Percentiles rank a stretch among this genome's conserved stretches.
phyloP scores from a whole-genome alignment of 208 protist species.

The Phytomonas francai region DNA sequence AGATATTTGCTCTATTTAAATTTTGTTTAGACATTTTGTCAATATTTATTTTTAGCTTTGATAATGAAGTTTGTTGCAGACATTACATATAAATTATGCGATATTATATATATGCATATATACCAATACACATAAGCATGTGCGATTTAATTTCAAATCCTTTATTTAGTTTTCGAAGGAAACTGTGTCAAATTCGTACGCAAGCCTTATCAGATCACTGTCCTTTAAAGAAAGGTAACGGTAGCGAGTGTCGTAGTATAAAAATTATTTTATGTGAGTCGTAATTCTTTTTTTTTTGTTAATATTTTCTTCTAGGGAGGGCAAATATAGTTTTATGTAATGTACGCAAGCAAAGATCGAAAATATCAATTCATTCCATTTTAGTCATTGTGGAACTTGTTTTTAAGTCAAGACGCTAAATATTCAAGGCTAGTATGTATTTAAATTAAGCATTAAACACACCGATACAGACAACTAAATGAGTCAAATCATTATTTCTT shows the following conservation, averaged over 20 bases:
- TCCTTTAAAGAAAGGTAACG: not conserved
- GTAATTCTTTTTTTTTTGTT: slow-evolving; percentile 6
- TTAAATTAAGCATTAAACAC: no score
- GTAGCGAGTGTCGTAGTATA: not conserved
- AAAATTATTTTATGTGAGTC: slow-evolving; percentile 3
- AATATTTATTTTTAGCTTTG: no score
- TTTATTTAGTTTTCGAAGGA: not conserved
- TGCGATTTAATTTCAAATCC: slow-evolving; percentile 5
- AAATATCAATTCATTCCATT: no score
- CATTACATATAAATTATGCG: not conserved
- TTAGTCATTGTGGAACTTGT: no score
- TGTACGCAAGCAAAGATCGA: no score
- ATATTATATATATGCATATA: slow-evolving; percentile 8
- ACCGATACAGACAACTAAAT: slow-evolving; percentile 14
- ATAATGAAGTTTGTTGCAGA: no score
- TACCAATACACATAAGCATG: slow-evolving; percentile 4
- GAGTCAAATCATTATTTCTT: slow-evolving; percentile 65
- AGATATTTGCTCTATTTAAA: no score
- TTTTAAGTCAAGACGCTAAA: no score
- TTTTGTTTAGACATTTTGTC: no score
- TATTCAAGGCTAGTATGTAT: no score
- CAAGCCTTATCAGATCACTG: not conserved
- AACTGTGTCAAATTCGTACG: no score
- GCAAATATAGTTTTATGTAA: no score
- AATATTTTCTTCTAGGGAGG: slow-evolving; percentile 1